Evolutionary conservation across 345 rosid genomes (phyloP).

Genomic region (Schrenkiella parvula): DNA sequence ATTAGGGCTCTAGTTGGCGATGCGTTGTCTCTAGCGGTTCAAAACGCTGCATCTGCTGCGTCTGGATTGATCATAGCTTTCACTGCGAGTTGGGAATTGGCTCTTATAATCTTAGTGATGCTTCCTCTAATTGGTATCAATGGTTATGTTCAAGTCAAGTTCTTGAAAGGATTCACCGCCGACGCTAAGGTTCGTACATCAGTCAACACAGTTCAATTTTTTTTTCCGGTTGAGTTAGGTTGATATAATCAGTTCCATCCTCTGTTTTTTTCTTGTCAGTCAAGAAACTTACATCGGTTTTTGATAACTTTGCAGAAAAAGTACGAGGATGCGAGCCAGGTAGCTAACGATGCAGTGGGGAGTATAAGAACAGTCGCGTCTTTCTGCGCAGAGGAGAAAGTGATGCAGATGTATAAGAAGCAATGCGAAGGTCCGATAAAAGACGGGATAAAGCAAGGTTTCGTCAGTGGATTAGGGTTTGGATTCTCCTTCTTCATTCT

Average conservation of each 20-base stretch:
- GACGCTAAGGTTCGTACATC: constrained; percentile 61
- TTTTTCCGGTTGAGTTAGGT: background rate
- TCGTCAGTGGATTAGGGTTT: constrained; percentile 61
- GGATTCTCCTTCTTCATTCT: constrained; percentile 55
- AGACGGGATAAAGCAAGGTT: constrained; percentile 62
- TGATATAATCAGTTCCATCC: background rate
- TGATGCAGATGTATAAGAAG: constrained; percentile 53
- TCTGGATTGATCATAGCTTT: constrained; percentile 69
- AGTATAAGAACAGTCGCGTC: constrained; percentile 82
- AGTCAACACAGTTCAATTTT: background rate
- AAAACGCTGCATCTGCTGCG: constrained; percentile 48
- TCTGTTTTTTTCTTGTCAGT: background rate
- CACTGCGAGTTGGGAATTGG: constrained; percentile 61
- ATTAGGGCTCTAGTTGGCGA: constrained; percentile 68
- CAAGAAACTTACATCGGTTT: background rate
- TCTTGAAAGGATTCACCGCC: constrained; percentile 67
- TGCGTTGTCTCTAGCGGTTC: constrained; percentile 50
- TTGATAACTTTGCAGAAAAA: constrained; percentile 38
- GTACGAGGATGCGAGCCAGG: constrained; percentile 88
- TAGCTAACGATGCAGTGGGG: constrained; percentile 85
- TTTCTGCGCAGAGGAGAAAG: constrained; percentile 75
- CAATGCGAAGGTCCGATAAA: constrained; percentile 67
- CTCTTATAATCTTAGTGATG: constrained; percentile 50
- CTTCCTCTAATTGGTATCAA: constrained; percentile 58
- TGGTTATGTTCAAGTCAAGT: constrained; percentile 52